Base-by-base conservation (phyloP, 257 asterid genomes). In the Petrea volubilis region DNA sequence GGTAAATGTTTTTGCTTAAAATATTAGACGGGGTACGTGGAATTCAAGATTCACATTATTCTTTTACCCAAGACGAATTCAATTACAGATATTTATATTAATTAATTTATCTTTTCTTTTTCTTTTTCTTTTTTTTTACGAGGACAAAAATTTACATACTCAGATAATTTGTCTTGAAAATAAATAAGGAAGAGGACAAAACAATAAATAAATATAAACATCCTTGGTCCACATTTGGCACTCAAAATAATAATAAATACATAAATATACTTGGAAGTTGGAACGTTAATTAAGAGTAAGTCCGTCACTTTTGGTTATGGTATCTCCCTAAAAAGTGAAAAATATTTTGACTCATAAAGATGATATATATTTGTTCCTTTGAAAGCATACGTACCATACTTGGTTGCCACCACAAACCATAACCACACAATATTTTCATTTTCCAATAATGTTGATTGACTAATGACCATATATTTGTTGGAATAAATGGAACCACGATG, bases 341-440 rank as follows among this genome's bases (percentile, higher is more conserved):
- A 64, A 18, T 64, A 27, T 64, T 24, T 64, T 46, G 58, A 44
- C 70, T 46, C 15, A n/a, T 46, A 64, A 46, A 25, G 68, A 64
- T 25, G 38, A 44, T 41, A 7, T 41, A 7, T 33, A 43, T 15
- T 64, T 64, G 34, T 7, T 44, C 68, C 40, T 3, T 63, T 23
- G 5, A 23, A 33, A 63, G 21, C 57, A 24, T 14, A 23, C 6
- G 34, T 14, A 23, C 23, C 40, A 38, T 2, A 21, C 33, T 40
- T 61, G 33, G 28, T 62, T 41, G 68, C 55, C 38, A 40, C 20
- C 53, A 62, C 7, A 41, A 62, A 62, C 3, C 51, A 20, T 40
- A 38, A 38, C 60, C 23, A 23, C 4, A 25, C 11, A 46, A 10
- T 6, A 50, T n/a, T n/a, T n/a, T n/a, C n/a, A n/a, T n/a, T n/a